Percentiles rank a stretch among this genome's conserved stretches.
These are phyloP conservation scores for Letharia lupina DNA, from an alignment of 495 filamentous ascomycete species.

Conservation along the genomic window DNA sequence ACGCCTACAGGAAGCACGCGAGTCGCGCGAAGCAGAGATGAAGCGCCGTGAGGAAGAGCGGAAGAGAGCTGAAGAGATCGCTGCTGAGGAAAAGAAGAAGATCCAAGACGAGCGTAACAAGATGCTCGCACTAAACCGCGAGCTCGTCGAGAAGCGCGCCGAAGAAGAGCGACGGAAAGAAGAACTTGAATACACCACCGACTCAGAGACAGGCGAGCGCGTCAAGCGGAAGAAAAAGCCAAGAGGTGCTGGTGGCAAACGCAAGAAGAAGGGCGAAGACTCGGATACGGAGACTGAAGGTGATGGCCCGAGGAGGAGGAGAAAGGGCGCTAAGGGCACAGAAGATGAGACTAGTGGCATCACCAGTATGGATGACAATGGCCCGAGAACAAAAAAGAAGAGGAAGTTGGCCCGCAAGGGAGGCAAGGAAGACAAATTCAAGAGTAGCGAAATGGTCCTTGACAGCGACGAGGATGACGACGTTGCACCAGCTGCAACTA, in stretches of 20 bases:
- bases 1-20: conserved; percentile 66
- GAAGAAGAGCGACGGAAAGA: conserved; percentile 63
- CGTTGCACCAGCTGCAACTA: conserved; percentile 26
- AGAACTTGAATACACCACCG: conserved; percentile 65
- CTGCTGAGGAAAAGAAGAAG: conserved; percentile 61
- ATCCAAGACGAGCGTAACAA: conserved; percentile 73
- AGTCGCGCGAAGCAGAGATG: conserved; percentile 67
- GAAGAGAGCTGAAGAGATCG: conserved; percentile 53
- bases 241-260: conserved; percentile 40
- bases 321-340: conserved; percentile 27
- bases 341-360: conserved; percentile 13
- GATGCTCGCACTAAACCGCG: conserved; percentile 67
- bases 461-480: conserved; percentile 59
- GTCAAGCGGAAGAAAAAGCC: conserved; percentile 64
- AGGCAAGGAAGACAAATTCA: conserved; percentile 51
- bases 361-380: conserved; percentile 22
- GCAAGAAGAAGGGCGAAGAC: conserved; percentile 60
- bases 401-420: conserved; percentile 49
- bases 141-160: conserved; percentile 56
- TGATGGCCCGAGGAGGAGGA: conserved; percentile 27
- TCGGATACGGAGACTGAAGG: conserved; percentile 42
- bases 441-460: conserved; percentile 71
- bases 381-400: conserved; percentile 44
- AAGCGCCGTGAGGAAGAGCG: conserved; percentile 64
- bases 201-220: conserved; percentile 67